A percentile compares a stretch with the other conserved stretches of the same genome.
These are phyloP conservation scores for Diaporthe amygdali DNA, from an alignment of 2,329 filamentous ascomycete genomes.

Conservation along the genomic window DNA sequence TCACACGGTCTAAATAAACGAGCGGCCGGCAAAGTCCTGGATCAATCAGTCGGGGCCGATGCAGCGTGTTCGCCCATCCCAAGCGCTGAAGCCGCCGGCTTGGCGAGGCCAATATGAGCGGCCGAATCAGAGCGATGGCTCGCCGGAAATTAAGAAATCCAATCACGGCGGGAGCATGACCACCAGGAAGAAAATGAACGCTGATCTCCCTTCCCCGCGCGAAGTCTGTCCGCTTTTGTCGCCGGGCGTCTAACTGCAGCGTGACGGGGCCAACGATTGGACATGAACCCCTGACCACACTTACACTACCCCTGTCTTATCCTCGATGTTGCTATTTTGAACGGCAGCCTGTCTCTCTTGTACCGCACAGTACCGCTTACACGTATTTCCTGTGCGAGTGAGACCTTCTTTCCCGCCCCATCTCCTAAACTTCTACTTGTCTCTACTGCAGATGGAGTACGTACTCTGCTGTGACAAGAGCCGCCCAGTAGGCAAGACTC, in stretches of 20 bases:
- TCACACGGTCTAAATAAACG: not conserved
- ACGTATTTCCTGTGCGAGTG: not conserved
- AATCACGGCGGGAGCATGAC: slow-evolving; percentile 1
- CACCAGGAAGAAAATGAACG: not conserved
- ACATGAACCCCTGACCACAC: slow-evolving; percentile 5
- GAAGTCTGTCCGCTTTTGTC: slow-evolving; percentile 5
- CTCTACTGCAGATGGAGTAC: not conserved
- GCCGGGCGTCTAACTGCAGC: slow-evolving; percentile 37
- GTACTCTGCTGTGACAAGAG: not conserved
- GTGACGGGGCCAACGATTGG: slow-evolving; percentile 37
- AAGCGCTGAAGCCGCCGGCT: slow-evolving; percentile 9
- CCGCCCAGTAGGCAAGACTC: not conserved
- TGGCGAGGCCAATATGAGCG: not conserved
- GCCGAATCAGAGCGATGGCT: not conserved
- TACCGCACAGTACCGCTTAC: not conserved
- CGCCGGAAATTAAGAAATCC: not conserved
- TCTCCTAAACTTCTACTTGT: not conserved
- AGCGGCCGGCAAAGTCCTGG: not conserved
- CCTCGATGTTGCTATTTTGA: slow-evolving; percentile 10
- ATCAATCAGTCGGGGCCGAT: not conserved
- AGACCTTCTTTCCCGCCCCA: not conserved
- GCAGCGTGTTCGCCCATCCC: not conserved
- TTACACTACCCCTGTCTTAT: not conserved
- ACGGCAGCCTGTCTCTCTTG: not conserved
- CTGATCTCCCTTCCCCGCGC: slow-evolving; percentile 6